These are phyloP conservation scores for Scalesia atractyloides DNA, from an alignment of 129 eudicot species.

Conservation along the genomic window DNA sequence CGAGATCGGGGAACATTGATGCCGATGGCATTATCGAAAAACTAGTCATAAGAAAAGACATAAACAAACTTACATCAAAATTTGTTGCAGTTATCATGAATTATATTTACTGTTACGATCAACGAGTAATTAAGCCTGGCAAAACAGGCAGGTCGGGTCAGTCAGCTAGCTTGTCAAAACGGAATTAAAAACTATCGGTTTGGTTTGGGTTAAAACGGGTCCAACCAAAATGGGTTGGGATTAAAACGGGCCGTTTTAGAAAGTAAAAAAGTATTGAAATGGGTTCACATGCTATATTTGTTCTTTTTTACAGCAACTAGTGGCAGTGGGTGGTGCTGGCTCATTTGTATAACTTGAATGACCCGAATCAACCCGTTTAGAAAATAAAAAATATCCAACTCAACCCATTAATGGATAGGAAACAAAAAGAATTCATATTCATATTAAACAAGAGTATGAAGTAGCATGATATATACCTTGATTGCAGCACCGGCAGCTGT, in stretches of 20 bases:
- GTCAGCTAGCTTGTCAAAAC: background rate
- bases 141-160: background rate
- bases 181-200: background rate
- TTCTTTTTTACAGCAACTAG: too few species aligned
- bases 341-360: background rate
- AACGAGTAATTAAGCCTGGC: background rate
- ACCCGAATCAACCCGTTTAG: background rate
- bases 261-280: too few species aligned
- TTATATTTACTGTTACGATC: background rate
- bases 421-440: background rate
- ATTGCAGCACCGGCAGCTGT: slow-evolving; percentile 99
- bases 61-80: background rate
- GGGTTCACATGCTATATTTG: too few species aligned
- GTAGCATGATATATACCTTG: slow-evolving; percentile 54
- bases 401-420: background rate
- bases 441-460: background rate
- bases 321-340: too few species aligned
- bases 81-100: background rate
- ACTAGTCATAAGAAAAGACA: slow-evolving; percentile 44
- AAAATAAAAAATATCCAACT: background rate
- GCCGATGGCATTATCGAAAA: slow-evolving; percentile 90
- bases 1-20: slow-evolving; percentile 90
- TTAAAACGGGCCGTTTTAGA: too few species aligned
- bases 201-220: background rate
- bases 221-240: background rate